A percentile compares a stretch with the other conserved stretches of the same genome.
Evolutionary conservation across 148 eudicot genomes (phyloP).

Genomic region (Chenopodium quinoa): DNA sequence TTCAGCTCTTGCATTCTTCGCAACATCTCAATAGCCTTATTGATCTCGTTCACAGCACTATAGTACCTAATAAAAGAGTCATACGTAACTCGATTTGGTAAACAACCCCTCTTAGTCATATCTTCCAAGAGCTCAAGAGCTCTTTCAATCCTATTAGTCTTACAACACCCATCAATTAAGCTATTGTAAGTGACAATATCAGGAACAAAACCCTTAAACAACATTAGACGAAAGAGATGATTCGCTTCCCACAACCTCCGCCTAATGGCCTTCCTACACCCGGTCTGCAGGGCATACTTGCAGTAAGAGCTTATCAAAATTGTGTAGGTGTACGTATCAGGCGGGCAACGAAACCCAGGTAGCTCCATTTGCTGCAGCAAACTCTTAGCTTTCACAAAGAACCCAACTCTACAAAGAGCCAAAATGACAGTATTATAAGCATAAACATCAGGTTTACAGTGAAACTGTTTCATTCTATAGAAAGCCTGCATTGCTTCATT

Average conservation of each 20-base stretch:
- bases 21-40: constrained; percentile 68
- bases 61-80: constrained; percentile 77
- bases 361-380: constrained; percentile 79
- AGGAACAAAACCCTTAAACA: constrained; percentile 78
- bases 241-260: constrained; percentile 90
- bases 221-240: constrained; percentile 69
- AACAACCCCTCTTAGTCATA: constrained; percentile 57
- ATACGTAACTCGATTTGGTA: constrained; percentile 71
- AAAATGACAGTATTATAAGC: constrained; percentile 67
- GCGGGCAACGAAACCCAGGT: constrained; percentile 76
- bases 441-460: constrained; percentile 75
- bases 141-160: constrained; percentile 74
- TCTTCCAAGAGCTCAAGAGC: constrained; percentile 81
- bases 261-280: constrained; percentile 71
- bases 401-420: constrained; percentile 74
- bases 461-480: constrained; percentile 74
- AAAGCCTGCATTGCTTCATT: constrained; percentile 66
- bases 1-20: constrained; percentile 50
- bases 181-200: constrained; percentile 88
- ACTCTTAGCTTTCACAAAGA: constrained; percentile 63
- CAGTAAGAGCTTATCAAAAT: constrained; percentile 76
- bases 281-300: constrained; percentile 60
- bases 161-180: constrained; percentile 88
- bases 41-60: constrained; percentile 70
- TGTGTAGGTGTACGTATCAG: constrained; percentile 74